These are phyloP conservation scores for Xylaria acuta DNA, from an alignment of 495 filamentous ascomycete genomes.

Conservation along the genomic window DNA sequence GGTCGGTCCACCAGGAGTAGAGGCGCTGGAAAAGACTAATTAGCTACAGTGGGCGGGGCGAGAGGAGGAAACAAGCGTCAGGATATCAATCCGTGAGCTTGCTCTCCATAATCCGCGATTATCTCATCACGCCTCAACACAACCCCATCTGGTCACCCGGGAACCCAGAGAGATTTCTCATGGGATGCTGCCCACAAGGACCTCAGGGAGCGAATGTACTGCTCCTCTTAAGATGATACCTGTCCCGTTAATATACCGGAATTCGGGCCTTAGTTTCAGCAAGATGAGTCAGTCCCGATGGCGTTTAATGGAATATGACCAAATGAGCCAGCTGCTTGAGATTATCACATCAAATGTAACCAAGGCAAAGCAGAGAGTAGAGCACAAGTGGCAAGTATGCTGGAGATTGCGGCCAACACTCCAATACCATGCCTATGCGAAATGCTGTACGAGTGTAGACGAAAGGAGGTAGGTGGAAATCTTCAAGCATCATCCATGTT, in stretches of 20 bases:
- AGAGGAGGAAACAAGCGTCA: background rate
- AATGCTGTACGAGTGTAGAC: conserved; percentile 16
- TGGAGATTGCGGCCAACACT: too few relatives aligned
- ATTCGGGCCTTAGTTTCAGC: background rate
- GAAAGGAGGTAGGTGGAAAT: conserved; percentile 4
- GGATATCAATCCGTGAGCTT: background rate
- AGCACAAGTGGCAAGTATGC: background rate
- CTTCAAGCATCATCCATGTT: conserved; percentile 15
- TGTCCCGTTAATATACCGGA: background rate
- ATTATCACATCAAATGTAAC: conserved; percentile 6
- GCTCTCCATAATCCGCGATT: background rate
- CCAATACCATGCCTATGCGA: conserved; percentile 6
- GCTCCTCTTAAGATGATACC: background rate
- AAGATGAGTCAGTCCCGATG: background rate
- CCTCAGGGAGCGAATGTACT: background rate
- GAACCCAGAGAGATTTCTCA: background rate
- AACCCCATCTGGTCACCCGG: background rate
- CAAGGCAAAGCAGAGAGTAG: background rate
- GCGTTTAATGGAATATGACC: background rate
- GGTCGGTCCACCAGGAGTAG: background rate
- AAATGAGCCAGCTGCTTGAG: background rate
- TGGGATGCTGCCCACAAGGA: background rate
- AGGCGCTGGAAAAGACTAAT: background rate
- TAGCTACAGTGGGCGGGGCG: background rate
- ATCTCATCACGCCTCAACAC: background rate